Evolutionary conservation across 441 rosid genomes (phyloP).

Genomic region (Erodium moschatum): DNA sequence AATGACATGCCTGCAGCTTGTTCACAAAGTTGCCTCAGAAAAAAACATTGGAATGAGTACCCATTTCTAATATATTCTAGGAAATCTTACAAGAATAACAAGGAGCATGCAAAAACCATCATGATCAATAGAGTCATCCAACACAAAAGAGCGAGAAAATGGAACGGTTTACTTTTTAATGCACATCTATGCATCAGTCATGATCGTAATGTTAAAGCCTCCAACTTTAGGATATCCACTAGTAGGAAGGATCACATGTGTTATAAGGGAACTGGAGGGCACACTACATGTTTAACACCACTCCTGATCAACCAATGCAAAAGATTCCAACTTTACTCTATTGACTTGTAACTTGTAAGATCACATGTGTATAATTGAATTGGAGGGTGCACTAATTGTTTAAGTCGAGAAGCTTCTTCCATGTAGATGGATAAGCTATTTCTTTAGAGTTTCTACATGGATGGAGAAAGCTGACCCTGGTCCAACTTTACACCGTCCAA

Average conservation of each 20-base stretch:
- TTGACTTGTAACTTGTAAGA: not conserved
- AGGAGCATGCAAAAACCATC: not conserved
- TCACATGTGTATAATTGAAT: not conserved
- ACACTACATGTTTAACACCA: not conserved
- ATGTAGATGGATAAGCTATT: not conserved
- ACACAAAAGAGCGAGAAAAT: not conserved
- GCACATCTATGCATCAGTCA: not conserved
- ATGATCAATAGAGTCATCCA: not conserved
- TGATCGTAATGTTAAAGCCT: not conserved
- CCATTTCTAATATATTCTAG: not conserved
- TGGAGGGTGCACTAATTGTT: not conserved
- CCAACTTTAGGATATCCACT: not conserved
- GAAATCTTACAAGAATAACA: not conserved
- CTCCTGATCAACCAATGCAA: not conserved
- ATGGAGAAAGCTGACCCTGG: not conserved
- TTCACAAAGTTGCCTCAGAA: not conserved
- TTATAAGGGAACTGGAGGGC: not conserved
- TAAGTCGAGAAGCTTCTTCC: not conserved
- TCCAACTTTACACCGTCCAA: not conserved
- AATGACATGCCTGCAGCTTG: not conserved
- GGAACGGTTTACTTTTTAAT: not conserved
- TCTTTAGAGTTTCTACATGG: not conserved
- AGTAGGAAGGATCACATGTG: not conserved
- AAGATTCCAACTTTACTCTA: not conserved
- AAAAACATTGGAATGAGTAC: not conserved